These are phyloP conservation scores for Conticribra guillardii DNA, from an alignment of 108 stramenopile species.

Conservation along the genomic window DNA sequence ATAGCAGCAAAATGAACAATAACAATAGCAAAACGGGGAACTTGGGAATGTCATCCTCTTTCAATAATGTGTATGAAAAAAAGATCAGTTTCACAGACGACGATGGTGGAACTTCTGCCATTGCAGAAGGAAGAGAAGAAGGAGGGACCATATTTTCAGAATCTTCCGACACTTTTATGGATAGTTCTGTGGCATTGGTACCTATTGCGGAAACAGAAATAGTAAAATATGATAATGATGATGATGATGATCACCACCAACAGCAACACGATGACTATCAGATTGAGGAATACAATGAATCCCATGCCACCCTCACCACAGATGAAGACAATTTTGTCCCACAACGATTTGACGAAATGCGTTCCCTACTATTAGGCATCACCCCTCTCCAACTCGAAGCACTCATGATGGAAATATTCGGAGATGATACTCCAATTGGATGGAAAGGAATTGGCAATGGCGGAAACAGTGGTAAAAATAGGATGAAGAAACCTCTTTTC, in stretches of 20 bases:
- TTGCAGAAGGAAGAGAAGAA: background rate
- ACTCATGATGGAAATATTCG: constrained; percentile 33
- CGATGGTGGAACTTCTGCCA: background rate
- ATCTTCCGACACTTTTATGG: background rate
- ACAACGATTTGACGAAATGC: constrained; percentile 37
- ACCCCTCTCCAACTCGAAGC: constrained; percentile 43
- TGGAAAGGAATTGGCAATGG: background rate
- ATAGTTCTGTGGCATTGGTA: background rate
- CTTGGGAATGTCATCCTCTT: background rate
- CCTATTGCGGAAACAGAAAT: background rate
- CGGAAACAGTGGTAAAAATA: background rate
- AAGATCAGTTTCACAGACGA: background rate
- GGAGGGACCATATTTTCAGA: background rate
- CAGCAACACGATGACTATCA: no score
- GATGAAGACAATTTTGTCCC: constrained; percentile 14
- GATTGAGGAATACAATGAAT: no score
- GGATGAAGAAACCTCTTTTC: constrained; percentile 17
- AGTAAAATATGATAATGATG: background rate
- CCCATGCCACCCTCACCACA: background rate
- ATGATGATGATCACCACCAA: background rate
- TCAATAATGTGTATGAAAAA: background rate
- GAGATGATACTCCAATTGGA: background rate
- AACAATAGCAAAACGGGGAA: background rate
- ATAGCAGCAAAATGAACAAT: background rate
- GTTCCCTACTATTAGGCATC: constrained; percentile 27